Evolutionary conservation across 768 basidiomycete genomes (phyloP).

Genomic region (Strobilomyces dryophilus): DNA sequence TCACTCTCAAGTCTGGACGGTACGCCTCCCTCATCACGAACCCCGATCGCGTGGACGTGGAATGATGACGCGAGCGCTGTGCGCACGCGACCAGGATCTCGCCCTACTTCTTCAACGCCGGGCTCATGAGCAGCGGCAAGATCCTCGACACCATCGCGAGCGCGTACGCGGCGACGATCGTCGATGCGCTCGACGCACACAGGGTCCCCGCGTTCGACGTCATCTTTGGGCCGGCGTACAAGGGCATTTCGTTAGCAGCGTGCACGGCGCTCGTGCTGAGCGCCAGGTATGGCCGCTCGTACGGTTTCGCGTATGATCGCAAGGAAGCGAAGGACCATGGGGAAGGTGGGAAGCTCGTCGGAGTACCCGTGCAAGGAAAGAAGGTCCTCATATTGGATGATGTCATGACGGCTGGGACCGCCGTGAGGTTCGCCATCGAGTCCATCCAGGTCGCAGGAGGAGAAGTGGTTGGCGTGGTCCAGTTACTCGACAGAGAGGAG

Average conservation of each 20-base stretch:
- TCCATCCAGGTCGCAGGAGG: conserved; percentile 68
- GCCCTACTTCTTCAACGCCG: conserved; percentile 98
- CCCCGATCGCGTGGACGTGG: not conserved
- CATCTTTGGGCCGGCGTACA: conserved; percentile 96
- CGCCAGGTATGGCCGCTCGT: conserved; percentile 54
- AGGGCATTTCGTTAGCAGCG: conserved; percentile 92
- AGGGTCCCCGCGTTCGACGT: conserved; percentile 60
- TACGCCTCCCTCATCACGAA: conserved; percentile 34
- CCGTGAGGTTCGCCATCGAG: conserved; percentile 78
- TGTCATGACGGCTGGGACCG: conserved; percentile 92
- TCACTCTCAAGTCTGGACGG: conserved; percentile 95
- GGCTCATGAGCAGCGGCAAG: conserved; percentile 78
- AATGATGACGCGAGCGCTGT: not conserved
- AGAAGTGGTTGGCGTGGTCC: conserved; percentile 82
- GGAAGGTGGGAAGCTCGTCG: conserved; percentile 90
- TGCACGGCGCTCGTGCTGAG: conserved; percentile 74
- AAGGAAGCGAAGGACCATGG: conserved; percentile 97
- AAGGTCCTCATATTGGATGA: conserved; percentile 90
- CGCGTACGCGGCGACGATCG: conserved; percentile 83
- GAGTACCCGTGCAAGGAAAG: conserved; percentile 75
- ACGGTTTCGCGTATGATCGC: conserved; percentile 88
- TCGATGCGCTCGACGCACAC: conserved; percentile 35
- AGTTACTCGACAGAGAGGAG: conserved; percentile 69
- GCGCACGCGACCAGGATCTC: conserved; percentile 52
- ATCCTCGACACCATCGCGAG: conserved; percentile 72